Evolutionary conservation across 1,139 yeast genomes (phyloP).

Genomic region (Candida neerlandica): DNA sequence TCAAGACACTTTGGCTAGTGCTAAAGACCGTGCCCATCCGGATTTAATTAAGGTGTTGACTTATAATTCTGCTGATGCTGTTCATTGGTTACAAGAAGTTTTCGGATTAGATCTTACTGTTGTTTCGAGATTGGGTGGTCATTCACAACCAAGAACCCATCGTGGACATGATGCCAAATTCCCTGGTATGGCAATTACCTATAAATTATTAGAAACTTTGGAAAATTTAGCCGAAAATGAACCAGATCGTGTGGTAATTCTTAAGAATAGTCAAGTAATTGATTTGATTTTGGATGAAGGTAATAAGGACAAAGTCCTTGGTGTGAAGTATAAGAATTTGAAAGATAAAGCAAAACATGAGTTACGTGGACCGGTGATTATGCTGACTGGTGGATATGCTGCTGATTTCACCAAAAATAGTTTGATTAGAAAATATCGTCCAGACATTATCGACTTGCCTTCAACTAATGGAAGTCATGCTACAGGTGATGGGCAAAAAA

Average conservation of each 20-base stretch:
- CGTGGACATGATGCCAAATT: conserved; percentile 65
- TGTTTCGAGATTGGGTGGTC: conserved; percentile 75
- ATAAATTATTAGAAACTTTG: conserved; percentile 56
- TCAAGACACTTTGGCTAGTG: conserved; percentile 67
- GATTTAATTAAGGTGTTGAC: conserved; percentile 54
- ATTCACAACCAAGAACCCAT: conserved; percentile 73
- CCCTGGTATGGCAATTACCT: conserved; percentile 80
- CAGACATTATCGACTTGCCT: conserved; percentile 63
- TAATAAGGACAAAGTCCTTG: conserved; percentile 32
- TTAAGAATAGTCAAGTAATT: conserved; percentile 57
- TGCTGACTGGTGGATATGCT: conserved; percentile 83
- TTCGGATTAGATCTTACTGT: conserved; percentile 64
- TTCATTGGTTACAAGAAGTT: conserved; percentile 70
- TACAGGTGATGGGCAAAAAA: conserved; percentile 74
- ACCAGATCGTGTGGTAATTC: conserved; percentile 54
- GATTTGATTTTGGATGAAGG: conserved; percentile 45
- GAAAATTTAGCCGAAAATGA: conserved; percentile 50
- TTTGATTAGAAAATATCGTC: conserved; percentile 56
- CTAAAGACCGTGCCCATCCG: conserved; percentile 62
- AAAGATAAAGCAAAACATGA: conserved; percentile 35
- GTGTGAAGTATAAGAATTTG: conserved; percentile 52
- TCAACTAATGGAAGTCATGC: conserved; percentile 78
- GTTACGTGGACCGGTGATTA: conserved; percentile 58
- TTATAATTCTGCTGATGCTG: conserved; percentile 58
- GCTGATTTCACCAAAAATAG: conserved; percentile 58